phyloP scores from a whole-genome alignment of 345 rosid genomes.

The Hibiscus mutabilis region DNA sequence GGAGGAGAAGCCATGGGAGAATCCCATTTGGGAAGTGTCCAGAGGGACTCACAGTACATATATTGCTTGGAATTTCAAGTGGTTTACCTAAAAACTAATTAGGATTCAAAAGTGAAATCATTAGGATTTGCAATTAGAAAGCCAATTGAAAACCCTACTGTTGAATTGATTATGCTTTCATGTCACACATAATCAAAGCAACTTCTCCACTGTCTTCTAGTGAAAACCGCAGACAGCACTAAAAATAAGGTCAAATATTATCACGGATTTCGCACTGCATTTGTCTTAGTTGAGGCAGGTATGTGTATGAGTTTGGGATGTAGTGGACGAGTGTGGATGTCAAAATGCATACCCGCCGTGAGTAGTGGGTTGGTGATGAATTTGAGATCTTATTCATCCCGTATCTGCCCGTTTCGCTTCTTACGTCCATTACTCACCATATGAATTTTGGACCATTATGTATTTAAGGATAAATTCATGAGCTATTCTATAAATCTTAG shows the following conservation, averaged over 20 bases:
- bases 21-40: conserved; percentile 16
- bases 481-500: no score
- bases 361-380: no score
- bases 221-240: background rate
- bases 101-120: conserved; percentile 19
- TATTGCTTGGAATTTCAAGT: background rate
- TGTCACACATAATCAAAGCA: background rate
- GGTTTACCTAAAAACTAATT: conserved; percentile 11
- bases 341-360: no score
- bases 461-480: no score
- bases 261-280: no score
- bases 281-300: no score
- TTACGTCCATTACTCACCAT: no score
- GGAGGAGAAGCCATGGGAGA: conserved; percentile 6
- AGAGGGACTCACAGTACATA: background rate
- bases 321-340: no score
- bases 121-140: conserved; percentile 3
- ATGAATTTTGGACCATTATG: no score
- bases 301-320: no score
- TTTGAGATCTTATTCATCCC: no score
- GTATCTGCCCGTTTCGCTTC: no score
- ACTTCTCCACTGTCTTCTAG: background rate
- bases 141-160: conserved; percentile 2
- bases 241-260: background rate
- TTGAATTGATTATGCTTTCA: background rate